Conservation (phyloP, 2,329 filamentous ascomycete genomes). For the Aspergillus ustus region DNA sequence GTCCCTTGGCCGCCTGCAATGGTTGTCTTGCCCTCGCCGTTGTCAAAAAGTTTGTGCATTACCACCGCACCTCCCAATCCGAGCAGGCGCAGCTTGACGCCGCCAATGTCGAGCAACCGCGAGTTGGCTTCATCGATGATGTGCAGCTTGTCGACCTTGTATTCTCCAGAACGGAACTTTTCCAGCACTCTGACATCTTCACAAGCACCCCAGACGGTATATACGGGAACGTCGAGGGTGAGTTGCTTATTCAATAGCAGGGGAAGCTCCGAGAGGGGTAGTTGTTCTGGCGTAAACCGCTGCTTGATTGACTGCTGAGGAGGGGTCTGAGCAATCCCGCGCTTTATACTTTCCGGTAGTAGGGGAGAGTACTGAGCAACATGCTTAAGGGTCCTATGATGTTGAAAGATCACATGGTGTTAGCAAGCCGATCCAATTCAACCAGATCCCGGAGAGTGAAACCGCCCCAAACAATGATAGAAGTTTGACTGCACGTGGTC, state of each 20-base stretch:
- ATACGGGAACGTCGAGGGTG: slow-evolving; percentile 93
- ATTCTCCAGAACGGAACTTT: slow-evolving; percentile 96
- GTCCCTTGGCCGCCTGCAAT: slow-evolving; percentile 98
- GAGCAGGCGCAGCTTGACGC: slow-evolving; percentile 91
- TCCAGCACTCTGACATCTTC: slow-evolving; percentile 97
- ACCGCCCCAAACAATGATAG: neutral
- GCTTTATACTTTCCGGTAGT: slow-evolving; percentile 75
- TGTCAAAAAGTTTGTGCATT: slow-evolving; percentile 99
- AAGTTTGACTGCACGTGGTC: neutral
- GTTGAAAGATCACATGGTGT: slow-evolving; percentile 20
- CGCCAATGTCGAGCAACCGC: slow-evolving; percentile 89
- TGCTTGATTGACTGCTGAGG: slow-evolving; percentile 75
- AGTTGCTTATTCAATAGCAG: slow-evolving; percentile 85
- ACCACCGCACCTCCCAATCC: slow-evolving; percentile 95
- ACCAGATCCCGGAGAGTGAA: neutral
- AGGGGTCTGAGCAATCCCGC: slow-evolving; percentile 68
- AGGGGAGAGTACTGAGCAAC: slow-evolving; percentile 98
- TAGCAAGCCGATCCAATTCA: slow-evolving; percentile 21
- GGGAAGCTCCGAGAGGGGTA: slow-evolving; percentile 90
- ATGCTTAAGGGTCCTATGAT: slow-evolving; percentile 85
- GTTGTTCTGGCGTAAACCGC: slow-evolving; percentile 77
- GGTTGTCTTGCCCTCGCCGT: slow-evolving; percentile 94
- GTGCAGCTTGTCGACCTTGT: slow-evolving; percentile 96
- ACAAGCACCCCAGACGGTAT: slow-evolving; percentile 98
- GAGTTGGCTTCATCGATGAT: slow-evolving; percentile 99